Base-by-base conservation (phyloP, 2,329 filamentous ascomycete species). In the Fusarium decemcellulare region DNA sequence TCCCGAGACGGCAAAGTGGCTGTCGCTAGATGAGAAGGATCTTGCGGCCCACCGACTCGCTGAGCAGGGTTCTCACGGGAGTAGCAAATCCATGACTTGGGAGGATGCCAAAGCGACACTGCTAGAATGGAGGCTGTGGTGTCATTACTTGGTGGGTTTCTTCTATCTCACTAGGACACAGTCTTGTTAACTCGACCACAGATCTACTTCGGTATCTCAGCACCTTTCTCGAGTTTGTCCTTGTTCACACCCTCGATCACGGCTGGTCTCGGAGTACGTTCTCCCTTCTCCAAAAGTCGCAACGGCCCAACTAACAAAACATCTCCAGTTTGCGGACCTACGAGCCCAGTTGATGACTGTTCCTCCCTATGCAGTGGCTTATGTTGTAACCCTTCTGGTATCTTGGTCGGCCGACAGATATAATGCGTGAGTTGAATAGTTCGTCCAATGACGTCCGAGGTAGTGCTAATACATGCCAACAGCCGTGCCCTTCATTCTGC, bases 91-190 rank as follows among this genome's bases (percentile, higher is more conserved):
- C 61, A 86, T 89, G 71, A 91, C 87, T 0, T 87, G 91, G 76
- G 82, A 81, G 29, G 92, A 94, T 69, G 92, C 89, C 81, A 91
- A 89, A 72, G 85, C 88, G 18, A 92, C 89, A 67, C 80, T 89
- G 1, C 88, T 88, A 50, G 90, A 88, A 72, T 85, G 89, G 76
- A 86, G 86, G 5, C 85, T 93, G 58, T 94, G 93, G 72, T 89
- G 89, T 1, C 84, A 89, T 48, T 91, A 91, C 23, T 70, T 90
- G 37, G 80, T 75, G 51, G 1, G 58, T 15, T 39, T 39, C 11
- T n/a, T 8, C 23, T 8, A 12, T 23, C n/a, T 18, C 23, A 14
- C 6, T 27, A 18, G 1, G 12, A 39, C 30, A 10, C 10, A 9
- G 18, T 18, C 8, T 14, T 36, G 42, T 47, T 67, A 15, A 65